Base-by-base conservation (phyloP, 176 grass and related monocot species). In the Eremochloa ophiuroides region DNA sequence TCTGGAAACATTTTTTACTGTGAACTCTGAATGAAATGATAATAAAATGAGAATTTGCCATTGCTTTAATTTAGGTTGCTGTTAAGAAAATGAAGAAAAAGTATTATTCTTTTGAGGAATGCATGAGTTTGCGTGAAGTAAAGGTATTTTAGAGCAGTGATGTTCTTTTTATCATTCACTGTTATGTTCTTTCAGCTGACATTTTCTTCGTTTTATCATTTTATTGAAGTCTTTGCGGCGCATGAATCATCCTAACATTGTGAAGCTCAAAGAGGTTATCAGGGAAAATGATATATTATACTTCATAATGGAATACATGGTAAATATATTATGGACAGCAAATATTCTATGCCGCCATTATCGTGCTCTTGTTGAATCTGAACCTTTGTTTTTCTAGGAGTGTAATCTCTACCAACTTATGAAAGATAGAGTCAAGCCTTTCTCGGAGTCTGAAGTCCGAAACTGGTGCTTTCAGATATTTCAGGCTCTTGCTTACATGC, bases 61-160 rank as follows among this genome's bases (percentile, higher is more conserved):
- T 63, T 62, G 34, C 77, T 76, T 11, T 65, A 87, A 60, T 85
- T 62, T 86, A 99, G 96, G 96, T 99, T 60, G 96, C 96, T 1
- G 79, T 99, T 77, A 99, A 99, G 88, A 99, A 99, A 88, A 99
- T 99, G 96, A 99, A 99, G 87, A 93, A 84, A 79, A 99, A 99
- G 76, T 99, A 91, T 75, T 95, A 95, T 88, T 95, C 96, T 83
- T 99, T 94, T 11, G 96, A 99, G 80, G 96, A 99, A 85, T 99
- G 96, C 75, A 88, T 95, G 78, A 90, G 86, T 77, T 85, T 99
- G 82, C 93, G 96, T 80, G 96, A 99, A 90, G 91, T 99, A 53
- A 99, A 99, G 91, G 96, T 99, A 90, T 22, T 50, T 80, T 81
- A 62, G 43, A 62, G 10, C 5, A 41, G 56, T 58, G 58, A 27